Evolutionary conservation across 140 eudicot species (phyloP), one percentile per base, ranked within the genome.

Genomic region (Anethum foeniculum): DNA sequence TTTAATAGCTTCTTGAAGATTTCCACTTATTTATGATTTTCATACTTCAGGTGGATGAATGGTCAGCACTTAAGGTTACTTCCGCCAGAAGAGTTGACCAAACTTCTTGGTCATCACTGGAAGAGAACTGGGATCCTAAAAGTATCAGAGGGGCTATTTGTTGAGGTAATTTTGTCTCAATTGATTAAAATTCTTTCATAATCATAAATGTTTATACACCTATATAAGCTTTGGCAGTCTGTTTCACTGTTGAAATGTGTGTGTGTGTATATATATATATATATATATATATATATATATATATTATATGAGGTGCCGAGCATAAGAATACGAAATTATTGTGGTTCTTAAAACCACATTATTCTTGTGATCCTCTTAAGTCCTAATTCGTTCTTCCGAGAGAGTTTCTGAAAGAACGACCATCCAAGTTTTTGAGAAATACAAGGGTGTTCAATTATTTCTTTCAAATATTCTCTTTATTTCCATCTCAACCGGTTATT

Each of bases 31-130:
- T 25, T 64, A 49, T 73, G 62, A 84, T 68, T 39, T 27, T 46
- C 68, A 52, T 82, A 83, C 27, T 74, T 47, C 76, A 94, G 98
- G 92, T 94, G 98, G 98, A 94, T 94, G 98, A 94, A 94, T 82
- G 98, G 98, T 18, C 95, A 82, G 67, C 88, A 94, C 86, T 85
- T 94, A 85, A 91, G 89, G 88, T 91, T 92, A 62, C 90, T 94
- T 86, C 96, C 96, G 18, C 58, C 88, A 46, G 90, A 90, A 46
- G 89, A 92, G 81, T 80, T 94, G 56, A 82, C 85, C 75, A 86
- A 86, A 78, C 81, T 84, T 30, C 79, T 94, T 44, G 98, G 98
- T 81, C 91, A 86, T 34, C 89, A 80, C 75, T 94, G 98, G 97
- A 88, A 88, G 85, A 88, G 85, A 41, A 77, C 82, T 34, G 90